Conservation (phyloP, 768 basidiomycete genomes). For the Daedaleopsis sinensis region DNA sequence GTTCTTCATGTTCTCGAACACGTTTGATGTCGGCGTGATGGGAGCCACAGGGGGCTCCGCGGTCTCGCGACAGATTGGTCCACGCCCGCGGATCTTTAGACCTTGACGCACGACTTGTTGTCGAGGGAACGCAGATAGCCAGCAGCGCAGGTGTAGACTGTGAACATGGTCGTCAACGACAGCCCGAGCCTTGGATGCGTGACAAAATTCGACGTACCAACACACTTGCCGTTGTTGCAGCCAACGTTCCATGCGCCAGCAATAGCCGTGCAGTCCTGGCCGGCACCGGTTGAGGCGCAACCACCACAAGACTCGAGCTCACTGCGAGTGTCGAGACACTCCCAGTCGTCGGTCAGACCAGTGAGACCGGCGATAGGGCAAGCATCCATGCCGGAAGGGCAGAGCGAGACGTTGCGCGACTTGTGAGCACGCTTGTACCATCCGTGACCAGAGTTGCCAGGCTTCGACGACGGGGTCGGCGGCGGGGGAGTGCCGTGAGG, state of each 20-base stretch:
- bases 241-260: constrained; percentile 66
- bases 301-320: constrained; percentile 81
- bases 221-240: constrained; percentile 60
- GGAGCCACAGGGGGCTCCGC: not conserved
- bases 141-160: constrained; percentile 54
- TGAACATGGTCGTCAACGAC: constrained; percentile 10
- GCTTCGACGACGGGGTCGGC: constrained; percentile 39
- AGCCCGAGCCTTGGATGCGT: not conserved
- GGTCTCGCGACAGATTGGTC: constrained; percentile 2
- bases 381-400: constrained; percentile 56
- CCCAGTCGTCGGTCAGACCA: constrained; percentile 45
- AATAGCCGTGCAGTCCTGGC: constrained; percentile 75
- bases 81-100: constrained; percentile 30
- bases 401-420: constrained; percentile 45
- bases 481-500: constrained; percentile 29
- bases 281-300: constrained; percentile 61
- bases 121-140: constrained; percentile 49
- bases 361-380: constrained; percentile 53
- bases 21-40: not conserved
- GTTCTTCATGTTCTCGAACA: constrained; percentile 12
- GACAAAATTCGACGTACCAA: constrained; percentile 42
- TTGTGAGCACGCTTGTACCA: constrained; percentile 34
- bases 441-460: constrained; percentile 27
- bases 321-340: constrained; percentile 62
- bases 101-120: constrained; percentile 44